Conservation (phyloP, 352 stramenopile species). For the Globisporangium mamillatum region DNA sequence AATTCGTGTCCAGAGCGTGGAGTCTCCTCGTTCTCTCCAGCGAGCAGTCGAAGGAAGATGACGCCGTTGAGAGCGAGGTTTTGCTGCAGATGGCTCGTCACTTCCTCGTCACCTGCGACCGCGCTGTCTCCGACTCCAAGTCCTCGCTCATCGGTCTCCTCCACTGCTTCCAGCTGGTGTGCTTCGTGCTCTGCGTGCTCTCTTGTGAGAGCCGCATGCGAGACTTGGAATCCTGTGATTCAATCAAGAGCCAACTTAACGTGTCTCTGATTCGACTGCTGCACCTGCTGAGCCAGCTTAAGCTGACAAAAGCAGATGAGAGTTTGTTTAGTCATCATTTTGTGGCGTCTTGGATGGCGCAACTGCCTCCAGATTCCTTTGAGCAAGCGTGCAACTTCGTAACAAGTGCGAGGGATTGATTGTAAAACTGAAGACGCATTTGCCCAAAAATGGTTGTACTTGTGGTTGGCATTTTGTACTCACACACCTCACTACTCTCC, state of each 20-base stretch:
- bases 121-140: conserved; percentile 22
- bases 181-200: conserved; percentile 21
- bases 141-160: conserved; percentile 22
- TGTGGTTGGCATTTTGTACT: not conserved
- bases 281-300: conserved; percentile 22
- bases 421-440: not conserved
- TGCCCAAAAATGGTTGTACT: not conserved
- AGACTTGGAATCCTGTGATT: conserved; percentile 4
- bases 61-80: not conserved
- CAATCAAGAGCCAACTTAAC: conserved; percentile 25
- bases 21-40: conserved; percentile 13
- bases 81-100: conserved; percentile 28
- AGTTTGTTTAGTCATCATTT: conserved; percentile 27
- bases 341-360: conserved; percentile 33
- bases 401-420: not conserved
- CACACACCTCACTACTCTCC: not conserved
- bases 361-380: conserved; percentile 25
- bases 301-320: conserved; percentile 5
- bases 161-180: conserved; percentile 37
- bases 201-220: conserved; percentile 17
- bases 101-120: conserved; percentile 25
- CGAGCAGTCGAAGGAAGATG: not conserved
- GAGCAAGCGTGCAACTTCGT: conserved; percentile 18
- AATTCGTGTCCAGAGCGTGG: conserved; percentile 38
- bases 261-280: conserved; percentile 35